phyloP scores from a whole-genome alignment of 495 filamentous ascomycete species.

The Annulohypoxylon stygium region DNA sequence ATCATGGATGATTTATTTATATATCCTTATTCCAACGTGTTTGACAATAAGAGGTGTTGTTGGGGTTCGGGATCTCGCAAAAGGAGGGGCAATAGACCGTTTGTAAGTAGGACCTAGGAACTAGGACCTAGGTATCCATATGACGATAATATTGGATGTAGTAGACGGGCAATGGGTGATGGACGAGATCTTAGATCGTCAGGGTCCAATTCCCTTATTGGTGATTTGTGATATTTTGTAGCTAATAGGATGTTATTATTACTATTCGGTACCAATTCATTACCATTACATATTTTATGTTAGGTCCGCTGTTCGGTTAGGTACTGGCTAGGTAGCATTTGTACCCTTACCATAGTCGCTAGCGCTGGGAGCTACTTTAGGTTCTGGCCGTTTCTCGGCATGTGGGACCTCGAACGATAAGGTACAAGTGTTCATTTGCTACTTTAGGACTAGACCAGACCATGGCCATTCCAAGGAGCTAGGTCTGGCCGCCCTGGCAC shows the following conservation, averaged over 20 bases:
- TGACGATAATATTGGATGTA: no score
- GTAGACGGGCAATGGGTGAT: background rate
- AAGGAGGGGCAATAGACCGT: constrained; percentile 11
- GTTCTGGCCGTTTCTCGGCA: constrained; percentile 38
- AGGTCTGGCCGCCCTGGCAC: constrained; percentile 39
- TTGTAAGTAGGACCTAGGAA: background rate
- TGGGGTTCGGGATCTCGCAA: constrained; percentile 4
- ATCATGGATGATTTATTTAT: constrained; percentile 2
- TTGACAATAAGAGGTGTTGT: constrained; percentile 35
- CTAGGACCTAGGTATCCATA: no score
- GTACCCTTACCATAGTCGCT: constrained; percentile 3
- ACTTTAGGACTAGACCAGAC: constrained; percentile 31
- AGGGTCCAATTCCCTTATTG: constrained; percentile 40
- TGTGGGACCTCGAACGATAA: constrained; percentile 35
- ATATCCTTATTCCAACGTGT: constrained; percentile 33
- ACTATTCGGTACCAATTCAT: constrained; percentile 12
- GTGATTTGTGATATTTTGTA: constrained; percentile 5
- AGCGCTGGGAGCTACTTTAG: constrained; percentile 2
- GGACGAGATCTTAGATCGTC: constrained; percentile 42
- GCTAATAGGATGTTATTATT: constrained; percentile 19
- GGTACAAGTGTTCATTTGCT: constrained; percentile 43
- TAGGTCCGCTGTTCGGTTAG: background rate
- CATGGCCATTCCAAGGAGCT: constrained; percentile 16
- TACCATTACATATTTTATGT: constrained; percentile 12
- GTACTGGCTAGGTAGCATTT: background rate